Base-by-base conservation (phyloP, 2,329 filamentous ascomycete genomes). In the Fusarium solani-melongenae region DNA sequence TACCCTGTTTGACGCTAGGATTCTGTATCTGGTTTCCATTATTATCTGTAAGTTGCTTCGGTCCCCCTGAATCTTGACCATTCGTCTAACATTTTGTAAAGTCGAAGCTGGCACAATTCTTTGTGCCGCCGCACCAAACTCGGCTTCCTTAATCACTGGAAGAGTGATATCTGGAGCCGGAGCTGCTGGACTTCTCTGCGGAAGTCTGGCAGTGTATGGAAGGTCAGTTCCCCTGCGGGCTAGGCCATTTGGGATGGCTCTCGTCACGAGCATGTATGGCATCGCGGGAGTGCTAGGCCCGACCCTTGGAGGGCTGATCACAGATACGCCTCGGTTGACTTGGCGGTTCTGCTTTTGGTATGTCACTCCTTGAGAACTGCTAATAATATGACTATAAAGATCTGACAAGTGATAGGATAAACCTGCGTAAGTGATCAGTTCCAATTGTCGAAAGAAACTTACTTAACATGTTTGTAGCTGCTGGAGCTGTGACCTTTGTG, bases 101-200 rank as follows among this genome's bases (percentile, higher is more conserved):
- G 90, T 90, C 57, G 87, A 89, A 72, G 58, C 88, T 0, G 88
- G 88, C 20, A 85, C 82, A 6, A 76, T 88, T 7, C 80, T 90
- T 31, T 89, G 88, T 61, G 76, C 62, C 4, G 71, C 70, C 0
- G 71, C 75, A 1, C 70, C 64, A 1, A 62, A 51, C 4, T 67
- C 70, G 1, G 49, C 57, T 14, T 59, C 61, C 2, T 58, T 77
- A 0, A 76, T 77, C 10, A 49, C 70, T 3, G 79, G 69, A 17
- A 78, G 86, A 73, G 83, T 85, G 6, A 84, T 87, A 34, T 82
- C 84, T 70, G 87, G 86, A 59, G 82, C 86, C 29, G 86, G 86
- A 39, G 84, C 86, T 24, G 81, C 84, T 11, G 83, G 82, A 31
- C 65, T 69, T 2, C 60, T 67, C 17, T 65, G 63, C 10, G 66